Evolutionary conservation across 805 yeast species (phyloP).

Genomic region (Ogataea angusta): DNA sequence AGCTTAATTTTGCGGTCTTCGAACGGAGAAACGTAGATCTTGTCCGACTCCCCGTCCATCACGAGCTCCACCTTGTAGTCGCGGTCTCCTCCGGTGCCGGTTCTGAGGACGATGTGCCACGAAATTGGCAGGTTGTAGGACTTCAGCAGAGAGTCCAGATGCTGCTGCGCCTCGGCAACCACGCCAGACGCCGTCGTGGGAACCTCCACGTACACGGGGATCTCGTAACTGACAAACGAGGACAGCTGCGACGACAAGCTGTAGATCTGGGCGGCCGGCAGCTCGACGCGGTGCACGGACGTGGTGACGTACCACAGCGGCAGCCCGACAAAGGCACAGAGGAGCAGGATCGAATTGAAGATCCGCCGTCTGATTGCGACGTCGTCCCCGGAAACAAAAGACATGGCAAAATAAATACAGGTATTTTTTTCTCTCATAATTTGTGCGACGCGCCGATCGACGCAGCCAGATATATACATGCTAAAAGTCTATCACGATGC

Average conservation of each 20-base stretch:
- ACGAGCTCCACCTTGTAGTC: slow-evolving; percentile 38
- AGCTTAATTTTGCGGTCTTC: slow-evolving; percentile 34
- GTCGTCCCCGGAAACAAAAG: slow-evolving; percentile 4
- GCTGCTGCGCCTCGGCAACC: slow-evolving; percentile 34
- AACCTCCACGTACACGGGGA: slow-evolving; percentile 44
- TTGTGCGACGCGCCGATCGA: slow-evolving; percentile 7
- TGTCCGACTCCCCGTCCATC: slow-evolving; percentile 18
- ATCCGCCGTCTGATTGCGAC: slow-evolving; percentile 19
- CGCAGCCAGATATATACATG: slow-evolving; percentile 4
- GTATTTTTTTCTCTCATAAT: not conserved
- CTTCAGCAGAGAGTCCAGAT: slow-evolving; percentile 31
- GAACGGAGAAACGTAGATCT: slow-evolving; percentile 37
- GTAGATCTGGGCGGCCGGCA: slow-evolving; percentile 47
- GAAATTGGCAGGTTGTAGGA: slow-evolving; percentile 13
- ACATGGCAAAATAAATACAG: not conserved
- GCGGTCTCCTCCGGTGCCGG: slow-evolving; percentile 22
- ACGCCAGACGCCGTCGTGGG: slow-evolving; percentile 33
- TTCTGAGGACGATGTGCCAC: slow-evolving; percentile 33
- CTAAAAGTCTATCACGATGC: slow-evolving; percentile 59
- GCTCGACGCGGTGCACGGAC: slow-evolving; percentile 55
- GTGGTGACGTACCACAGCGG: slow-evolving; percentile 65
- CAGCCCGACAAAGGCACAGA: slow-evolving; percentile 41
- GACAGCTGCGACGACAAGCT: slow-evolving; percentile 13
- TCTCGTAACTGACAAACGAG: slow-evolving; percentile 31
- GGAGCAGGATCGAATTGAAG: slow-evolving; percentile 25